Conservation (phyloP, 2,329 filamentous ascomycete species). For the Ophiocordyceps camponoti-floridani region DNA sequence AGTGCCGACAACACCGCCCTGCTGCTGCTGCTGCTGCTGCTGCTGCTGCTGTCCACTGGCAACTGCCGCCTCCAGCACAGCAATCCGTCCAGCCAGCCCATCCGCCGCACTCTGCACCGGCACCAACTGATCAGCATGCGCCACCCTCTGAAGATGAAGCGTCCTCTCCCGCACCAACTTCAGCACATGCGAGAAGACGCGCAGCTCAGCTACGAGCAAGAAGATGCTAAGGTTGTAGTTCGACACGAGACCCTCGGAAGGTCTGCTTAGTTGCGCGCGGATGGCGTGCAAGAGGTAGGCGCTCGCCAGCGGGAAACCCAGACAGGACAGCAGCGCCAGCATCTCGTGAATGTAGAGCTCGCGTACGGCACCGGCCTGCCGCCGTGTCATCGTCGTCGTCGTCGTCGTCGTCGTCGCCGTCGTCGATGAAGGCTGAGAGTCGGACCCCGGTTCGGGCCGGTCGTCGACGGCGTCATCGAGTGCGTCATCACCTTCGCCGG, state of each 20-base stretch:
- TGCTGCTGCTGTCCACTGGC: no score
- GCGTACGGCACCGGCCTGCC: constrained; percentile 12
- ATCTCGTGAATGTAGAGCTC: constrained; percentile 63
- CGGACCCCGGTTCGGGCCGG: background rate
- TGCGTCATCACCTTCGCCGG: constrained; percentile 23
- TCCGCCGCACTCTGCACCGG: background rate
- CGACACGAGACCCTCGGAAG: constrained; percentile 73
- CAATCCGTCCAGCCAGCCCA: constrained; percentile 19
- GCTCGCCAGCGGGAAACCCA: constrained; percentile 59
- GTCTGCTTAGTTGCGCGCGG: constrained; percentile 61
- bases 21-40: no score
- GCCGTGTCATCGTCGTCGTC: background rate
- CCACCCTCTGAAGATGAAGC: constrained; percentile 61
- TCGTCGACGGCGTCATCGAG: constrained; percentile 27
- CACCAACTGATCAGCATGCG: constrained; percentile 32
- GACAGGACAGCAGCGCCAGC: constrained; percentile 59
- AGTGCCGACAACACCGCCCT: no score
- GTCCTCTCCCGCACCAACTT: constrained; percentile 66
- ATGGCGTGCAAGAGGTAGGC: constrained; percentile 73
- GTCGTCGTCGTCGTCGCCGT: background rate
- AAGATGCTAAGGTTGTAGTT: constrained; percentile 91
- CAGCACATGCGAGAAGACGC: constrained; percentile 65
- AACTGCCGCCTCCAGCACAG: constrained; percentile 43
- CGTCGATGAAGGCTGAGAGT: background rate
- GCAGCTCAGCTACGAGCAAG: constrained; percentile 68